Evolutionary conservation across 108 stramenopile species (phyloP), one percentile per base, ranked within the genome.

Genomic region (Chaetoceros muelleri): DNA sequence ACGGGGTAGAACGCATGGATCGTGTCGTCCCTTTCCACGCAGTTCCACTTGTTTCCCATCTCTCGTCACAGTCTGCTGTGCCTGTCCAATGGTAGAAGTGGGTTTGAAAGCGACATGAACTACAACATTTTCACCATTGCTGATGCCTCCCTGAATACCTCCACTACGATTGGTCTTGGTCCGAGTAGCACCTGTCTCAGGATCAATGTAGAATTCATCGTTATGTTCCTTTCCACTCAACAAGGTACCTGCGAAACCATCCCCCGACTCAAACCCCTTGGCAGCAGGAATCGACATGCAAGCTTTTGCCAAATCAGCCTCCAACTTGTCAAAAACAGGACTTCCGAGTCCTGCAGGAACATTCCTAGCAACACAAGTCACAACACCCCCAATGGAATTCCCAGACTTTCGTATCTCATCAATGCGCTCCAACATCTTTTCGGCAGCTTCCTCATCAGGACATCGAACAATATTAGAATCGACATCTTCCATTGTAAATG

Each of bases 261-360:
- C 82, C 23, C 98, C 98, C 20, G 95, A 90, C 72, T 99, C 98
- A 65, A 99, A 99, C 31, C 98, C 98, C 74, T 99, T 99, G 53
- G 96, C 93, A 26, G 96, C 98, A 45, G 98, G 98, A 62, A 99
- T 90, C 24, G 93, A 95, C 95, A 99, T 86, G 74, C 96, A 96
- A 21, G 96, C 98, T 86, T 99, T 98, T 58, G 98, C 98, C 46
- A 99, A 74, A 53, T 96, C 93, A 19, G 98, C 98, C 64, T 99
- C 98, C 24, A 98, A 76, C 72, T 99, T 99, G 76, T 99, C 98
- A 71, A 99, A 99, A 21, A 95, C 96, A 1, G 98, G 98, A 21
- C 86, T 69, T 25, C 98, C 98, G 7, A 96, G 63, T 23, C 98
- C 96, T 3, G 95, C 82, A 2, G 96, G 96, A 21, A 99, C 96